Base-by-base conservation (phyloP, 129 eudicot species). In the Centaurea solstitialis region DNA sequence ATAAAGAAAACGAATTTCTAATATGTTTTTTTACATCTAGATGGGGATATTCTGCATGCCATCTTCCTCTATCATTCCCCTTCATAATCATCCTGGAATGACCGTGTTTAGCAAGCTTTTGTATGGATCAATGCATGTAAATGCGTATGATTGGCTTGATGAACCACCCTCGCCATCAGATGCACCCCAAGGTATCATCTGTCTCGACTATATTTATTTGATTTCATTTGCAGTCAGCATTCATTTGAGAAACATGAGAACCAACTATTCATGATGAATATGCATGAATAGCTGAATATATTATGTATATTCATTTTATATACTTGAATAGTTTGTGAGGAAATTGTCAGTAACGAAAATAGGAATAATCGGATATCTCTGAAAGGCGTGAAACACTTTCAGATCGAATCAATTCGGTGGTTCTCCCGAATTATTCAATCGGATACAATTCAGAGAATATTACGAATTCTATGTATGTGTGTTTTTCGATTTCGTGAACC, bases 61-160 rank as follows among this genome's bases (percentile, higher is more conserved):
- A 72, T 83, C 99, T 72, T 90, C 97, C 30, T 95, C 99, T 9
- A 84, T 95, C 86, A 95, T 95, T 80, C 99, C 99, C 67, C 97
- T 95, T 80, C 99, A 95, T 82, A 95, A 95, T 87, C 99, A 95
- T 85, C 99, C 99, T 67, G 94, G 99, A 85, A 95, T 95, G 97
- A 95, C 97, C 18, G 99, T 95, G 75, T 86, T 95, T 80, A 95
- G 99, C 91, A 95, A 95, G 88, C 97, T 95, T 82, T 72, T 95
- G 23, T 95, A 95, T 78, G 99, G 97, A 77, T 85, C 99, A 45
- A 77, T 95, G 80, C 87, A 89, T 53, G 97, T 92, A 81, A 90
- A 86, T 77, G 78, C 99, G 18, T 95, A 90, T 72, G 87, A 79
- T 79, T 84, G 87, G 84, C 69, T 74, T 24, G 87, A 79, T 84